phyloP scores from a whole-genome alignment of 2,329 filamentous ascomycete species.

The Epichloe sylvatica region DNA sequence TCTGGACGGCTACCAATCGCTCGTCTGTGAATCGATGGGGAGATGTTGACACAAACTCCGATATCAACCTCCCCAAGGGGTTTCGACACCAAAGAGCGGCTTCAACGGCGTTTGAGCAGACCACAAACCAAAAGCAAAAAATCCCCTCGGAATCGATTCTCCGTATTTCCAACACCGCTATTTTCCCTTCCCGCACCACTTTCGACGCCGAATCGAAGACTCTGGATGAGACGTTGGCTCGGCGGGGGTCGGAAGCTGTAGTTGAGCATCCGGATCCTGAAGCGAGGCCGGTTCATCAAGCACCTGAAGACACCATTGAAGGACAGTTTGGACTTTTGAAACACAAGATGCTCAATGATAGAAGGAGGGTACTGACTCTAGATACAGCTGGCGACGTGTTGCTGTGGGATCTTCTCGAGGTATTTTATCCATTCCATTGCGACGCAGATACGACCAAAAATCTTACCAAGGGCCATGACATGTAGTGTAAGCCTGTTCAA shows the following conservation, averaged over 20 bases:
- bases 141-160: constrained; percentile 69
- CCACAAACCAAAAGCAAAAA: constrained; percentile 43
- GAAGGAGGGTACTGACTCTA: constrained; percentile 74
- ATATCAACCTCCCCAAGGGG: constrained; percentile 49
- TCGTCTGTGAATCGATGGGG: constrained; percentile 89
- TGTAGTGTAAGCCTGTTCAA: constrained; percentile 67
- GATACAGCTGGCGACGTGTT: constrained; percentile 93
- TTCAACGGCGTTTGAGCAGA: constrained; percentile 26
- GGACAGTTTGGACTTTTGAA: constrained; percentile 93
- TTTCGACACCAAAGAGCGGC: constrained; percentile 35
- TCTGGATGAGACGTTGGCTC: constrained; percentile 27
- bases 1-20: constrained; percentile 83
- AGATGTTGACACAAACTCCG: constrained; percentile 66
- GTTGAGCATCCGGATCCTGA: constrained; percentile 18
- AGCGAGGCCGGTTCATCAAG: constrained; percentile 48
- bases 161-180: constrained; percentile 69
- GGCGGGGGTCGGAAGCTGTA: constrained; percentile 22
- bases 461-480: not conserved
- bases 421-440: constrained; percentile 17
- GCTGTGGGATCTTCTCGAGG: constrained; percentile 84
- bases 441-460: not conserved
- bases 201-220: constrained; percentile 43
- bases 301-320: constrained; percentile 73
- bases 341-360: constrained; percentile 80
- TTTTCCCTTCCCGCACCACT: constrained; percentile 44